Base-by-base conservation (phyloP, 2,329 filamentous ascomycete genomes). In the Fusarium lateritium region DNA sequence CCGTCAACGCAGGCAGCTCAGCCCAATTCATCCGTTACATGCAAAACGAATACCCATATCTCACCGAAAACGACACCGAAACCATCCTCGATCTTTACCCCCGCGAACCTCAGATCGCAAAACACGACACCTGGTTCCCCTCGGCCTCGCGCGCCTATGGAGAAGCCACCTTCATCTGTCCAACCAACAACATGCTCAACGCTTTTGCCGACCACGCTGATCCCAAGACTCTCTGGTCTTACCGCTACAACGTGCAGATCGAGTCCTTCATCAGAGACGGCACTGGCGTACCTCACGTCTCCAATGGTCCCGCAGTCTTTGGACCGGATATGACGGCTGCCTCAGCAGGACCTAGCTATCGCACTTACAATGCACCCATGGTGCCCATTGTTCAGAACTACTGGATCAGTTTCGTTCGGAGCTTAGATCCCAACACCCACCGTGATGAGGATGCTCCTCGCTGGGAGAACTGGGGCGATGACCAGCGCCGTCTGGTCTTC, bases 171-270 rank as follows among this genome's bases (percentile, higher is more conserved):
- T 85, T 85, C 60, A 78, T 79, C 66, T 85, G 83, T 67, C 82
- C 82, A 3, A 75, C 76, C 47, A 76, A 78, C 63, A 78, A 75
- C 64, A 70, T 85, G 56, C 77, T 85, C 51, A 70, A 78, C 56
- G 75, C 76, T 31, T 76, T 79, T 51, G 59, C 69, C 31, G 54
- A 69, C 26, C 49, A 68, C 42, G 62, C 62, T 22, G 43, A 69
- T 9, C 50, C 62, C n/a, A 51, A 71, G 8, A 61, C 51, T 42
- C 69, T 80, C 17, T 87, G 82, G 79, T 78, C 79, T 26, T 87
- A 87, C 75, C 82, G 81, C 39, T 87, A 83, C 78, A 81, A 85
- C 75, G 83, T 87, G 22, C 71, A 73, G 38, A 84, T 85, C 73
- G 58, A 71, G 2, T 62, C 72, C 17, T 77, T 79, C 67, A 52